phyloP scores from a whole-genome alignment of 345 rosid genomes.

The Salix suchowensis region DNA sequence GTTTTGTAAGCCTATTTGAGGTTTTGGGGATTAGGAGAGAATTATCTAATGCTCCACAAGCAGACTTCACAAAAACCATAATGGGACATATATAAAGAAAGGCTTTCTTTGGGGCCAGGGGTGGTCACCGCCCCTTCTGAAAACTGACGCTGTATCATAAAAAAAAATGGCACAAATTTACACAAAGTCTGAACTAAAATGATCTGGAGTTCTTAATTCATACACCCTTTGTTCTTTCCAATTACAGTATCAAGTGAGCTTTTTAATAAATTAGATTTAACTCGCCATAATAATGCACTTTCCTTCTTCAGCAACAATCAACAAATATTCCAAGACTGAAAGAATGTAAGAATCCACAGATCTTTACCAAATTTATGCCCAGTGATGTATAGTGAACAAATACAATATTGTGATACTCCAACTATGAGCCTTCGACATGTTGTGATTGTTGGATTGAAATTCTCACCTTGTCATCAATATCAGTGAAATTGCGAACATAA shows the following conservation, averaged over 20 bases:
- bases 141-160: background rate
- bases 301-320: background rate
- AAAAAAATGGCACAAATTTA: background rate
- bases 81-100: background rate
- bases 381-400: background rate
- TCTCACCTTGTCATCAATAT: slow-evolving; percentile 87
- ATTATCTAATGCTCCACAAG: background rate
- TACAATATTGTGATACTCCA: background rate
- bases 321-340: background rate
- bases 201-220: background rate
- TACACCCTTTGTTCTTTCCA: background rate
- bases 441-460: background rate
- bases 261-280: background rate
- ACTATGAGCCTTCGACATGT: background rate
- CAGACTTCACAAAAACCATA: background rate
- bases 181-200: background rate
- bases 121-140: background rate
- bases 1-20: background rate
- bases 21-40: background rate
- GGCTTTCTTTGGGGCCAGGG: background rate
- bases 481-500: slow-evolving; percentile 81
- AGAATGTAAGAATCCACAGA: background rate
- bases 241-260: background rate
- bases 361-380: background rate
- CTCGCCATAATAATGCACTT: background rate